Evolutionary conservation across 192 early-diverging fungal species (phyloP).

Genomic region (Phycomyces blakesleeanus): DNA sequence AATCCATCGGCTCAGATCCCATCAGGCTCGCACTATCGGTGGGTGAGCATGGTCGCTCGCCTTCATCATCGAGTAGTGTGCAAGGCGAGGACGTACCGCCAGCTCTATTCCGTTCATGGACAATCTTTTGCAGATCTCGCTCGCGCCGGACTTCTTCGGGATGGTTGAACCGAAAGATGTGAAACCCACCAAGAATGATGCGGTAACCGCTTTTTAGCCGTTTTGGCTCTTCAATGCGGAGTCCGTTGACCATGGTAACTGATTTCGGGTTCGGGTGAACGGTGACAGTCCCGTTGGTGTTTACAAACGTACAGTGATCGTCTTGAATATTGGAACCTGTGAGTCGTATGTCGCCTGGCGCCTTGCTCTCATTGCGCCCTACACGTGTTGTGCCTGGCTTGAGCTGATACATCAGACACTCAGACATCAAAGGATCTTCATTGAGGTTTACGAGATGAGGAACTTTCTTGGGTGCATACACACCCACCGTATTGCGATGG

Average conservation of each 20-base stretch:
- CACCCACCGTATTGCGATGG: slow-evolving; percentile 65
- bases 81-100: slow-evolving; percentile 1
- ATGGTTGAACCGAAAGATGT: slow-evolving; percentile 83
- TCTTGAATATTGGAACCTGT: slow-evolving; percentile 55
- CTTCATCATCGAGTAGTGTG: background rate
- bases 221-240: slow-evolving; percentile 51
- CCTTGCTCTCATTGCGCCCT: slow-evolving; percentile 50
- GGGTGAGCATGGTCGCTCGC: slow-evolving; percentile 15
- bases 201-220: slow-evolving; percentile 67
- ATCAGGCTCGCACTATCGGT: slow-evolving; percentile 32
- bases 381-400: slow-evolving; percentile 69
- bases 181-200: slow-evolving; percentile 75
- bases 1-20: slow-evolving; percentile 58
- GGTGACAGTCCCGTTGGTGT: slow-evolving; percentile 53
- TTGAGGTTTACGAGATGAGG: slow-evolving; percentile 88
- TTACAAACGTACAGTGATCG: slow-evolving; percentile 72
- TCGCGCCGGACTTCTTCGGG: slow-evolving; percentile 77
- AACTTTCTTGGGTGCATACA: slow-evolving; percentile 76
- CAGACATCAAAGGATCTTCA: slow-evolving; percentile 85
- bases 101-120: background rate
- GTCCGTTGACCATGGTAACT: slow-evolving; percentile 77
- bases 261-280: slow-evolving; percentile 57
- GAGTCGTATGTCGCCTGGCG: slow-evolving; percentile 54
- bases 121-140: slow-evolving; percentile 33
- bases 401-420: slow-evolving; percentile 85